A percentile compares a stretch with the other conserved stretches of the same genome.
Conservation (phyloP, 805 yeast species). For the Kurtzmaniella cleridarum region DNA sequence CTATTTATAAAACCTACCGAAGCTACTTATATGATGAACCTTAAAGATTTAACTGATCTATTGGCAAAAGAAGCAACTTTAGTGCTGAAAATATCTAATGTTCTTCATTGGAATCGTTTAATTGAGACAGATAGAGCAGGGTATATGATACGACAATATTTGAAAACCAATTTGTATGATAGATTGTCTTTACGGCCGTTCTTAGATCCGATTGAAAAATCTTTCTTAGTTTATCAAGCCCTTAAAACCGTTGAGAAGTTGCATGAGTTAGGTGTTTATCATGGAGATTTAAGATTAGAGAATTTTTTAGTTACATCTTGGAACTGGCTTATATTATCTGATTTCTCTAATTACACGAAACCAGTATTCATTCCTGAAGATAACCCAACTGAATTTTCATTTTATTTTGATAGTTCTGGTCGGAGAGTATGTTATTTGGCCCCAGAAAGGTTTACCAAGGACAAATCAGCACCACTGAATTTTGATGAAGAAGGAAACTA, state of each 20-base stretch:
- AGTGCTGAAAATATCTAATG: slow-evolving; percentile 48
- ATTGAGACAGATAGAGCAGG: slow-evolving; percentile 91
- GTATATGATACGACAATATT: slow-evolving; percentile 77
- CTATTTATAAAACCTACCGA: slow-evolving; percentile 70
- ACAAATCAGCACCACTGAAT: slow-evolving; percentile 7
- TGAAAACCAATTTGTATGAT: slow-evolving; percentile 80
- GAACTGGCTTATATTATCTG: slow-evolving; percentile 80
- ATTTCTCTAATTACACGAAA: slow-evolving; percentile 73
- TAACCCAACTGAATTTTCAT: slow-evolving; percentile 87
- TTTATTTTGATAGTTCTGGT: slow-evolving; percentile 86
- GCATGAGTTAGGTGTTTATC: slow-evolving; percentile 58
- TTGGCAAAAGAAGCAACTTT: slow-evolving; percentile 31
- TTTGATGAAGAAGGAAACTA: slow-evolving; percentile 18
- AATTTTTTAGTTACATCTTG: slow-evolving; percentile 82
- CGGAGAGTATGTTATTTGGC: slow-evolving; percentile 88
- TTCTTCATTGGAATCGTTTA: slow-evolving; percentile 64
- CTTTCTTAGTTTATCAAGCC: slow-evolving; percentile 80
- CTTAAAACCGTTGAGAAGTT: slow-evolving; percentile 56
- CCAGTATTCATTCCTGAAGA: slow-evolving; percentile 86
- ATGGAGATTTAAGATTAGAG: slow-evolving; percentile 92
- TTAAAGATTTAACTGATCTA: slow-evolving; percentile 20
- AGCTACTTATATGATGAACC: slow-evolving; percentile 13
- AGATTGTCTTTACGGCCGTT: slow-evolving; percentile 84
- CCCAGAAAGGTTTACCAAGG: slow-evolving; percentile 70
- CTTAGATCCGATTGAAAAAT: slow-evolving; percentile 71